phyloP scores from a whole-genome alignment of 371 early-diverging fungal species.

The Lichtheimia hyalospora region DNA sequence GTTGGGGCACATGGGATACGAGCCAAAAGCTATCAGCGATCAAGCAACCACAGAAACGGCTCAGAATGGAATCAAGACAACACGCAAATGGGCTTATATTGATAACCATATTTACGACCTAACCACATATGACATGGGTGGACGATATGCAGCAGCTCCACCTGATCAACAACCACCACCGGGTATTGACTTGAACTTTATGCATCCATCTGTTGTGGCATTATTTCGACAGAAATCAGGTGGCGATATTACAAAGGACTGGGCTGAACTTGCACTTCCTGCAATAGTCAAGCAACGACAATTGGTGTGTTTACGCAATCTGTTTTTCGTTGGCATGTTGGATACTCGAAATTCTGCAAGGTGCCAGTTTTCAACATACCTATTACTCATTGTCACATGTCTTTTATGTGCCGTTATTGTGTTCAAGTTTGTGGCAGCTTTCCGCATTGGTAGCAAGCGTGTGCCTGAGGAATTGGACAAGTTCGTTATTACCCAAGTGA shows the following conservation, averaged over 20 bases:
- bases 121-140: slow-evolving; percentile 53
- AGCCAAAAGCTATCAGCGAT: slow-evolving; percentile 25
- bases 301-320: slow-evolving; percentile 72
- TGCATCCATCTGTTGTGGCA: slow-evolving; percentile 54
- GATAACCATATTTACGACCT: slow-evolving; percentile 64
- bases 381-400: slow-evolving; percentile 76
- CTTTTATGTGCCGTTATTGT: slow-evolving; percentile 80
- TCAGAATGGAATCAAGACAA: slow-evolving; percentile 26
- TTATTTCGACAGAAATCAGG: slow-evolving; percentile 64
- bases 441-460: slow-evolving; percentile 77
- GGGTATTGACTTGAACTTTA: slow-evolving; percentile 51
- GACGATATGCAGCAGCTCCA: slow-evolving; percentile 30
- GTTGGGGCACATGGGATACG: slow-evolving; percentile 38
- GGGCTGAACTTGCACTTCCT: slow-evolving; percentile 38
- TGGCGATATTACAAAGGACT: slow-evolving; percentile 62
- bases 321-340: slow-evolving; percentile 86
- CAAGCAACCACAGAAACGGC: slow-evolving; percentile 24
- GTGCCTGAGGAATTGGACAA: slow-evolving; percentile 88
- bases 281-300: slow-evolving; percentile 31
- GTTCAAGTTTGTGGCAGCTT: slow-evolving; percentile 90
- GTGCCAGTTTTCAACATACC: slow-evolving; percentile 86
- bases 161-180: slow-evolving; percentile 36
- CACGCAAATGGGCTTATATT: slow-evolving; percentile 55
- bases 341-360: slow-evolving; percentile 79
- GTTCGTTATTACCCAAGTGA: slow-evolving; percentile 85